Percentiles rank a stretch among this genome's conserved stretches.
These are phyloP conservation scores for Lycium ferocissimum DNA, from an alignment of 257 asterid species.

Conservation along the genomic window DNA sequence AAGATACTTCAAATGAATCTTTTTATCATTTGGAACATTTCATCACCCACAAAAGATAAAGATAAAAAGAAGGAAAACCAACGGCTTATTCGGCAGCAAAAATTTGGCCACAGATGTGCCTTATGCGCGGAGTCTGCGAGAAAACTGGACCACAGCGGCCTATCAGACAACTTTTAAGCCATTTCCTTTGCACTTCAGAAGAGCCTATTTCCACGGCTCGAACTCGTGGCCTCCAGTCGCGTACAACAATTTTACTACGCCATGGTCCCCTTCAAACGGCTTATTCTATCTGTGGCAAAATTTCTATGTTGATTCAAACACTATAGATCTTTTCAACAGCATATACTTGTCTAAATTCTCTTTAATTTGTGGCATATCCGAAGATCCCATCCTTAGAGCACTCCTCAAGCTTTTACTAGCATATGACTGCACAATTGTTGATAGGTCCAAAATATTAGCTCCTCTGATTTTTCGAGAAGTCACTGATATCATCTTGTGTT, in stretches of 20 bases:
- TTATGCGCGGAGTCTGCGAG: too few relatives aligned
- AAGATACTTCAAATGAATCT: not conserved
- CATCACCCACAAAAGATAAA: not conserved
- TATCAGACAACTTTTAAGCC: too few relatives aligned
- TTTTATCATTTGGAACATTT: slow-evolving; percentile 27
- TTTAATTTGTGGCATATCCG: slow-evolving; percentile 20
- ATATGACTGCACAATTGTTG: not conserved
- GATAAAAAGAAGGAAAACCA: not conserved
- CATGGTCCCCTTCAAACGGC: too few relatives aligned
- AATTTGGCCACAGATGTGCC: too few relatives aligned
- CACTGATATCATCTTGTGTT: not conserved
- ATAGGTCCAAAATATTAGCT: not conserved
- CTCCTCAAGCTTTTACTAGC: slow-evolving; percentile 23
- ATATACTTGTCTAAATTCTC: not conserved
- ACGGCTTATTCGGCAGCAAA: not conserved
- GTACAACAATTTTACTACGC: too few relatives aligned
- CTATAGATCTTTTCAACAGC: not conserved
- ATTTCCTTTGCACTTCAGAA: too few relatives aligned
- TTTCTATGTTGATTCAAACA: not conserved
- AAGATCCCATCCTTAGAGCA: not conserved
- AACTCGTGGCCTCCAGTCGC: too few relatives aligned
- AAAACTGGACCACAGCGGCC: too few relatives aligned
- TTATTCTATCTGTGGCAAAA: not conserved
- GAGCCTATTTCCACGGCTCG: too few relatives aligned
- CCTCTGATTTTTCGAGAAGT: not conserved